Base-by-base conservation (phyloP, 192 early-diverging fungal genomes). In the Backusella sp. region DNA sequence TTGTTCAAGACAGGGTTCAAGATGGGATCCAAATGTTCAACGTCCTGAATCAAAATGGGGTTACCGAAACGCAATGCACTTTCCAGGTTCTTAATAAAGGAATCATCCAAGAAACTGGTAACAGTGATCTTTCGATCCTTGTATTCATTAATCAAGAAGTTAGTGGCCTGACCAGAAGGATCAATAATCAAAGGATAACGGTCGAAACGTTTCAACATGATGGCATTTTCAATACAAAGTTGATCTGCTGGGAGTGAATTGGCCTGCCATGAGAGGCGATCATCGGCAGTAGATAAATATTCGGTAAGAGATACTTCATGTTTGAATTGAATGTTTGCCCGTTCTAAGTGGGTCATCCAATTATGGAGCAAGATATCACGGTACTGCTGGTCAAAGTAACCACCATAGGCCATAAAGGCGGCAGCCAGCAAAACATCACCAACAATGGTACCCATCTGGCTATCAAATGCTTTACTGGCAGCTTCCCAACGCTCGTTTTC, bases 161-260 rank as follows among this genome's bases (percentile, higher is more conserved):
- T 84, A 6, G 95, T 90, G 0, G 97, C 97, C 68, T 98, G 92
- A 59, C 96, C 97, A 17, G 96, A 92, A 0, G 98, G 98, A 85
- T 99, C 98, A 80, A 99, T 96, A 73, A 99, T 88, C 53, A 99
- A 87, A 65, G 98, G 97, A 81, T 98, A 99, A 73, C 98, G 89
- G 80, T 97, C 97, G 87, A 93, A 96, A 15, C 94, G 90, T 73
- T 94, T 90, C 46, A 99, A 85, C 92, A 99, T 99, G 66, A 99
- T 94, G 7, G 98, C 98, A 80, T 99, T 99, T 87, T 99, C 98
- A 70, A 93, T 94, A 78, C 95, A 98, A 68, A 98, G 89, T 49
- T 94, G 92, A 83, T 98, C 97, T 5, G 94, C 88, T 11, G 97
- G 94, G 36, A 99, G 86, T 5, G 89, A 83, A 56, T 94, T 91